phyloP scores from a whole-genome alignment of 805 yeast genomes.

The Myxozyma monticola region DNA sequence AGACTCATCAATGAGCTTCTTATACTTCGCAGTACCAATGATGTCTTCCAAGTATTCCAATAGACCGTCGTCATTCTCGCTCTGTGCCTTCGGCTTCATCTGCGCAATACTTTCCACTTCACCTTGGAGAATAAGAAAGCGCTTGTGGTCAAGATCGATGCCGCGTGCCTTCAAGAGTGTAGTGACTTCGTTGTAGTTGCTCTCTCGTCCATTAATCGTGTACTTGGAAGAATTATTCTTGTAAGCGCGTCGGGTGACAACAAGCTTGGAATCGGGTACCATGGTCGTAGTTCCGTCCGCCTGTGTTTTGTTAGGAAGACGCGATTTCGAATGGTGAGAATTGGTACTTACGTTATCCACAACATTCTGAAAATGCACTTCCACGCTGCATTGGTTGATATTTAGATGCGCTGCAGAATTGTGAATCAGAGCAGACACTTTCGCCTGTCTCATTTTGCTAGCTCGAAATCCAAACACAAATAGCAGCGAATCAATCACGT shows the following conservation, averaged over 20 bases:
- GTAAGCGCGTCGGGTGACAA: constrained; percentile 79
- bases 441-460: constrained; percentile 93
- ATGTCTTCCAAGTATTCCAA: constrained; percentile 94
- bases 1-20: constrained; percentile 68
- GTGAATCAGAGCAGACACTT: constrained; percentile 88
- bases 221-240: constrained; percentile 77
- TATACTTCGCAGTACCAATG: constrained; percentile 88
- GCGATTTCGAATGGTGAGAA: background rate
- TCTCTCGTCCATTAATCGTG: constrained; percentile 65
- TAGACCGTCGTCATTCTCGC: constrained; percentile 87
- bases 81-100: constrained; percentile 97
- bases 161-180: constrained; percentile 73
- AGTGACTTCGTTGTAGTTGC: constrained; percentile 79
- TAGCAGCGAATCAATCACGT: constrained; percentile 92
- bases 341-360: constrained; percentile 47
- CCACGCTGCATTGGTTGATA: constrained; percentile 80
- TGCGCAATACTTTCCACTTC: constrained; percentile 98
- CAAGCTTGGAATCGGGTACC: constrained; percentile 57
- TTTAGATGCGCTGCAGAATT: constrained; percentile 73
- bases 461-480: constrained; percentile 98
- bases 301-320: constrained; percentile 30
- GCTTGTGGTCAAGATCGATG: constrained; percentile 89
- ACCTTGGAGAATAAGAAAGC: constrained; percentile 93
- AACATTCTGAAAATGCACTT: constrained; percentile 80
- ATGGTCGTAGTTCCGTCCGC: constrained; percentile 47